These are phyloP conservation scores for Rhizopogon salebrosus DNA, from an alignment of 768 basidiomycete genomes.

Conservation along the genomic window DNA sequence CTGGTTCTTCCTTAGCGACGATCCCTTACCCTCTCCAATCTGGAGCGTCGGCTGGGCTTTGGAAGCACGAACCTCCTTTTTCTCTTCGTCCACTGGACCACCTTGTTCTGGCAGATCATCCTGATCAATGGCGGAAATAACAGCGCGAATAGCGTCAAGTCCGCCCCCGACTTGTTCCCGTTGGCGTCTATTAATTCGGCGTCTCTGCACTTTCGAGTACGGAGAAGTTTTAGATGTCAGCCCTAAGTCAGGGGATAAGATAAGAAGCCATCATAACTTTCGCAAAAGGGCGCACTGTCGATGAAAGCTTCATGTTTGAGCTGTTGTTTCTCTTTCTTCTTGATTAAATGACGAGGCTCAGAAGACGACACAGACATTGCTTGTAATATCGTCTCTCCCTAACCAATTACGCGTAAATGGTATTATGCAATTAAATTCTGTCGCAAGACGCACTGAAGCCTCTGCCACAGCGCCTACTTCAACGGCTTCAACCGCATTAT, in stretches of 20 bases:
- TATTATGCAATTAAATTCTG: neutral
- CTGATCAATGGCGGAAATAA: conserved; percentile 50
- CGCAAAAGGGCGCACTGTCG: conserved; percentile 40
- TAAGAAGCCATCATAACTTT: neutral
- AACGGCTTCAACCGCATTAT: conserved; percentile 42
- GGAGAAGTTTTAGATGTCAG: conserved; percentile 46
- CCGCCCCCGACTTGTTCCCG: conserved; percentile 54
- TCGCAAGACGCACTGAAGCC: conserved; percentile 33
- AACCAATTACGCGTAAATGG: neutral
- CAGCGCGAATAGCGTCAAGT: conserved; percentile 45
- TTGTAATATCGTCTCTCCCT: neutral
- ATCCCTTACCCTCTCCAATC: conserved; percentile 63
- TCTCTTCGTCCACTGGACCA: conserved; percentile 11
- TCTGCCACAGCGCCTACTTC: conserved; percentile 38
- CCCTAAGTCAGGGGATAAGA: conserved; percentile 24
- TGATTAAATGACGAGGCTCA: conserved; percentile 24
- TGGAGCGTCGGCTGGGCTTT: conserved; percentile 33
- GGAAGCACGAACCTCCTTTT: conserved; percentile 12
- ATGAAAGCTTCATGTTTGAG: conserved; percentile 66
- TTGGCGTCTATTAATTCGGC: conserved; percentile 66
- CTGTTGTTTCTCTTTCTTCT: conserved; percentile 66
- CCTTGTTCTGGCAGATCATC: conserved; percentile 17
- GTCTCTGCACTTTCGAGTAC: conserved; percentile 68
- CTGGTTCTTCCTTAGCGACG: conserved; percentile 56
- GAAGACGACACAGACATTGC: conserved; percentile 34